Evolutionary conservation across 2,329 filamentous ascomycete genomes (phyloP), one percentile per base, ranked within the genome.

Genomic region (Epichloe glyceriae): DNA sequence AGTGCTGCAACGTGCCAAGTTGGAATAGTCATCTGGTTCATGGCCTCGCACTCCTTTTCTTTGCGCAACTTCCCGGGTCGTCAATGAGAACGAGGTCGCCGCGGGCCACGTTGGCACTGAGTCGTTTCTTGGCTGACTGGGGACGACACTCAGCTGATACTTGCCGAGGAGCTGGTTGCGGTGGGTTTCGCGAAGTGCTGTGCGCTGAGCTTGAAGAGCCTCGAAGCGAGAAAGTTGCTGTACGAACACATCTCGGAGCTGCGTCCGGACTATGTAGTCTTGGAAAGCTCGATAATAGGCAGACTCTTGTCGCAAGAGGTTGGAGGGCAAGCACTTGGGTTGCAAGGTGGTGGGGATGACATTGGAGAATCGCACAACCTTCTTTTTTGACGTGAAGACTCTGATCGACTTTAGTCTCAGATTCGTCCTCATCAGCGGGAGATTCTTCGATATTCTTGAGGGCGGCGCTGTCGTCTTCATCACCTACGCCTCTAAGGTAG

Each of bases 271-370:
- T 44, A 83, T 71, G 57, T 87, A 78, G 61, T 85, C 82, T 58
- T 88, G 82, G 65, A 95, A 96, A 10, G 88, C 88, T 54, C 86
- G 84, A 70, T 89, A 91, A 67, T 95, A 96, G 5, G 90, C 86
- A 3, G 85, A 83, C 61, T 93, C 86, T 61, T 78, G 73, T 52
- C 72, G 73, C 22, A 66, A 52, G 33, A 82, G 67, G 67, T 75
- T 70, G 50, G 75, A 69, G 10, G 77, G 77, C 17, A 81, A 67
- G 37, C 67, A 67, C 58, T 72, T 73, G 22, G 76, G 74, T 41
- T 72, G 65, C 38, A 72, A 68, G 53, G 63, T 69, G 58, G 65
- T 67, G 40, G 67, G 68, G 54, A 72, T 67, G 50, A 70, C 67
- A 54, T 81, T 74, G 2, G 82, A 83, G 63, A 91, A 91, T 49